Conservation (phyloP, 345 rosid species). For the Eucalyptus caleyi region DNA sequence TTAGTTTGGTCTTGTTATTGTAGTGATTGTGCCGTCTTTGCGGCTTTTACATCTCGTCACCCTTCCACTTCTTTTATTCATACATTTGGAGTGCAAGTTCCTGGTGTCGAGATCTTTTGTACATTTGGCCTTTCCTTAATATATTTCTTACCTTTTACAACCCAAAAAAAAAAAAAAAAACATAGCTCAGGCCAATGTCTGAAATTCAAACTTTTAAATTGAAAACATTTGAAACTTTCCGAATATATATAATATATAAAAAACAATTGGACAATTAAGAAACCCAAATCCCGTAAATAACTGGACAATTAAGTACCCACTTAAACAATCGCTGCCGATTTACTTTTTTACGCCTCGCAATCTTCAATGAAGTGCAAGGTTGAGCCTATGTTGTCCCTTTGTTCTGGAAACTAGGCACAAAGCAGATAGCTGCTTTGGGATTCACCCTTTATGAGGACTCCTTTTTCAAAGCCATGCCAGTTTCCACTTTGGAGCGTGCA, state of each 20-base stretch:
- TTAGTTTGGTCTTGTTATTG: too few relatives aligned
- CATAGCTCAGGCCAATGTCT: neutral
- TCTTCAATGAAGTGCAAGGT: neutral
- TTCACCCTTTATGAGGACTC: neutral
- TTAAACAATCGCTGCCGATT: neutral
- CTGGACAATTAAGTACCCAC: neutral
- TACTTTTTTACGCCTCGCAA: neutral
- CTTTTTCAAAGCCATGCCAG: neutral
- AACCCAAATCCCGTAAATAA: neutral
- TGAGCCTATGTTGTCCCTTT: neutral
- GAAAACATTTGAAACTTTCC: neutral
- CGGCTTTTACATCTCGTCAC: too few relatives aligned
- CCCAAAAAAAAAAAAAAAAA: neutral
- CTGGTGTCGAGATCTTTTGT: too few relatives aligned
- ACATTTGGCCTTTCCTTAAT: too few relatives aligned
- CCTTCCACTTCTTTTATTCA: too few relatives aligned
- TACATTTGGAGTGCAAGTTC: too few relatives aligned
- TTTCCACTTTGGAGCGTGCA: neutral
- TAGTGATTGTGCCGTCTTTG: too few relatives aligned
- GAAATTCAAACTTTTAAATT: neutral
- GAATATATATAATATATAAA: neutral
- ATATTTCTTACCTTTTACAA: too few relatives aligned
- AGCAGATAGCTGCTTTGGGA: neutral
- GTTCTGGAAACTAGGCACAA: neutral
- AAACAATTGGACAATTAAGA: neutral